Evolutionary conservation across 208 protist genomes (phyloP).

Genomic region (Leishmania tarentolae): DNA sequence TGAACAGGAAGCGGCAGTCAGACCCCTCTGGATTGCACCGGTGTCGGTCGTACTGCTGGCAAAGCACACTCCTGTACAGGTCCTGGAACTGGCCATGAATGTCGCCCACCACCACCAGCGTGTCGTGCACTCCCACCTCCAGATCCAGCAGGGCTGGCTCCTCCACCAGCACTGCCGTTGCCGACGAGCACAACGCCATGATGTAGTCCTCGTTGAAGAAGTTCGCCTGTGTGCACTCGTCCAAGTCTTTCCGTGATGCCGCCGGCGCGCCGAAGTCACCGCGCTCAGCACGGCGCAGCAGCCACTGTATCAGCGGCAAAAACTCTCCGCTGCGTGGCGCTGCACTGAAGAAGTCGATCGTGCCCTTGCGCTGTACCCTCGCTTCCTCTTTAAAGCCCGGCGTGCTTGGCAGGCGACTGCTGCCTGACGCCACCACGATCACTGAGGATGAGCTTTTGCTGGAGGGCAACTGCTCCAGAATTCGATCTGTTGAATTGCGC

Average conservation of each 20-base stretch:
- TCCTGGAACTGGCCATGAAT: conserved; percentile 84
- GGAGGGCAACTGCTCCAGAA: background rate
- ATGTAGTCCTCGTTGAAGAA: conserved; percentile 41
- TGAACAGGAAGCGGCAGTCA: conserved; percentile 91
- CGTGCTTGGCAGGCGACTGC: background rate
- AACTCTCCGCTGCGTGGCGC: conserved; percentile 29
- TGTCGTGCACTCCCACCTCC: conserved; percentile 36
- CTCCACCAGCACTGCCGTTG: conserved; percentile 32
- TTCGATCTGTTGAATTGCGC: background rate
- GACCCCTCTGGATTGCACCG: conserved; percentile 27
- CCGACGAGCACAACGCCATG: conserved; percentile 41
- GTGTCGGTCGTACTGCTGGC: conserved; percentile 59
- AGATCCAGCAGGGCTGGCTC: conserved; percentile 51
- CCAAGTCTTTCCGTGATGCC: background rate
- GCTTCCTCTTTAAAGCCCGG: conserved; percentile 17
- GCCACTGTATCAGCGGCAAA: conserved; percentile 34
- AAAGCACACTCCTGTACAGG: conserved; percentile 63
- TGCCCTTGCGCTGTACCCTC: conserved; percentile 1
- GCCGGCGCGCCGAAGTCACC: conserved; percentile 2
- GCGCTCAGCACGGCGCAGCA: conserved; percentile 28
- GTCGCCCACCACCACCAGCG: conserved; percentile 82
- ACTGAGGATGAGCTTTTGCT: conserved; percentile 4
- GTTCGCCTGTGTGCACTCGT: conserved; percentile 8
- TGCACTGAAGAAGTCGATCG: conserved; percentile 18
- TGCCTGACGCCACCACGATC: background rate